Conservation (phyloP, 1,284 basidiomycete genomes). For the Jaminaea rosea region DNA sequence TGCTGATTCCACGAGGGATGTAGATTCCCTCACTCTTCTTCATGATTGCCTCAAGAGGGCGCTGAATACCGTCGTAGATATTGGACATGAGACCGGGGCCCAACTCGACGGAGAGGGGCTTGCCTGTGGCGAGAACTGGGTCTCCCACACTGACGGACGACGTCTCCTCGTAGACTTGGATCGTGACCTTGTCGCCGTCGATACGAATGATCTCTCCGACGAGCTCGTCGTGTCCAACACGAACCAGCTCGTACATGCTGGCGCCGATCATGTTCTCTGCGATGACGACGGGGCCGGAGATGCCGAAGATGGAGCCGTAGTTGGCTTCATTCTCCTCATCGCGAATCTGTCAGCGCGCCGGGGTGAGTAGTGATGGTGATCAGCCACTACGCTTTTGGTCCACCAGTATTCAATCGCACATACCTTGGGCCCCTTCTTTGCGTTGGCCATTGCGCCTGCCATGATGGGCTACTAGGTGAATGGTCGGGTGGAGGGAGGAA, state of each 20-base stretch:
- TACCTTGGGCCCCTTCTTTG: slow-evolving; percentile 41
- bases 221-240: slow-evolving; percentile 45
- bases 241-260: slow-evolving; percentile 47
- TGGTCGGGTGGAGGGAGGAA: neutral
- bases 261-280: slow-evolving; percentile 47
- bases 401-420: too few species aligned
- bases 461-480: slow-evolving; percentile 4
- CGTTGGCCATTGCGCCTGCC: slow-evolving; percentile 31
- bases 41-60: slow-evolving; percentile 70
- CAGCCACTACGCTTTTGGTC: too few species aligned
- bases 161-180: slow-evolving; percentile 96
- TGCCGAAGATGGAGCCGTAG: slow-evolving; percentile 40
- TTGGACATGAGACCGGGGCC: slow-evolving; percentile 97
- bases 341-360: slow-evolving; percentile 18
- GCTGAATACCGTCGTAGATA: slow-evolving; percentile 66
- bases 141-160: slow-evolving; percentile 78
- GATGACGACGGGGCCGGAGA: slow-evolving; percentile 46
- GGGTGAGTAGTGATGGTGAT: too few species aligned
- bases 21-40: slow-evolving; percentile 95
- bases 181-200: slow-evolving; percentile 59
- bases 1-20: slow-evolving; percentile 88
- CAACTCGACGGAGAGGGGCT: slow-evolving; percentile 92
- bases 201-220: slow-evolving; percentile 47
- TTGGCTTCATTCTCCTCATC: slow-evolving; percentile 43
- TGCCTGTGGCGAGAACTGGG: slow-evolving; percentile 91